Conservation (phyloP, 2,329 filamentous ascomycete species). For the Rhinocladiella mackenziei region DNA sequence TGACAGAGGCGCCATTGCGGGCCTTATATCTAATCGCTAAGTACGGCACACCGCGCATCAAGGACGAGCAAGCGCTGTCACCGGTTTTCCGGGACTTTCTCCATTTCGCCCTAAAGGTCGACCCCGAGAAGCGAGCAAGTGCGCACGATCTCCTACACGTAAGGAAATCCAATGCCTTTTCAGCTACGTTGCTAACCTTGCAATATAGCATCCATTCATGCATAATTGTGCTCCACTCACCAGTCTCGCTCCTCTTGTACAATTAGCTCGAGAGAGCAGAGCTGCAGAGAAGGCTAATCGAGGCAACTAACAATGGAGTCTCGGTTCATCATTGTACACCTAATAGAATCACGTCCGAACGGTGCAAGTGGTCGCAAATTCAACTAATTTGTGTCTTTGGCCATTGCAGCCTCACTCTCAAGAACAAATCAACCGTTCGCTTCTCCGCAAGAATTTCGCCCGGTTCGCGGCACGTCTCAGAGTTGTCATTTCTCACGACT, state of each 20-base stretch:
- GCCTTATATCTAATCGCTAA: constrained; percentile 95
- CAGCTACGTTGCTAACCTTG: constrained; percentile 4
- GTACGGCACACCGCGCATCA: constrained; percentile 90
- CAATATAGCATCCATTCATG: constrained; percentile 71
- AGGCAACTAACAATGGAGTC: constrained; percentile 35
- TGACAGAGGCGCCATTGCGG: constrained; percentile 89
- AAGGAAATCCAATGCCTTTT: constrained; percentile 40
- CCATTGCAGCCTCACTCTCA: too few relatives aligned
- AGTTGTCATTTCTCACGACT: too few relatives aligned
- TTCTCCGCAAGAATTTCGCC: too few relatives aligned
- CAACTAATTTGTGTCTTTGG: constrained; percentile 5
- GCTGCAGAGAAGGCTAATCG: constrained; percentile 79
- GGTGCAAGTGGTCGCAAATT: too few relatives aligned
- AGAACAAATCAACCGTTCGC: not conserved
- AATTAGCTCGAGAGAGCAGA: constrained; percentile 77
- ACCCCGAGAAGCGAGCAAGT: constrained; percentile 92
- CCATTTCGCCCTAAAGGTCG: constrained; percentile 88
- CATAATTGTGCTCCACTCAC: constrained; percentile 67
- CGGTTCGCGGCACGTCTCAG: too few relatives aligned
- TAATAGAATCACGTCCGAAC: too few relatives aligned
- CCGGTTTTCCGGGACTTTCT: constrained; percentile 96
- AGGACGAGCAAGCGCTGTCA: constrained; percentile 93
- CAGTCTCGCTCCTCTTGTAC: constrained; percentile 80
- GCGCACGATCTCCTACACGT: constrained; percentile 91
- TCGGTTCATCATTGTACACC: constrained; percentile 12